Evolutionary conservation across 1,284 basidiomycete genomes (phyloP), one percentile per base, ranked within the genome.

Genomic region (Cutaneotrichosporon mucoides): DNA sequence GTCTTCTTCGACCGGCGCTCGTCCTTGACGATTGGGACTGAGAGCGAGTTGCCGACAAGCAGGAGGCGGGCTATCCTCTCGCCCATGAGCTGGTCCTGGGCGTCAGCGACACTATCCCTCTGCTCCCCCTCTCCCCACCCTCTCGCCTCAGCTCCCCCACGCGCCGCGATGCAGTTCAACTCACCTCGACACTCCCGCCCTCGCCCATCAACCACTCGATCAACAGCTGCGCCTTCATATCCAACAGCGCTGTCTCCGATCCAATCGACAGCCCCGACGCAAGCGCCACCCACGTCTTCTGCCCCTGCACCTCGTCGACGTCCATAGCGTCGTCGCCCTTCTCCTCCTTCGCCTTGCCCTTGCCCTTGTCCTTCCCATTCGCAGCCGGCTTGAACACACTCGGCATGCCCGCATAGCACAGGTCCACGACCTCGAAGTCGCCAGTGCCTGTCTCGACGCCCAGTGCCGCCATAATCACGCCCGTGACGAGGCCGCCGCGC

Each of bases 351-450:
- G 61, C 69, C 71, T 78, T 75, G 72, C 79, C 82, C 63, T 75
- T 75, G 9, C 68, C 73, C 62, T 65, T 79, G 11, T n/a, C 44
- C 34, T 24, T 24, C 24, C 24, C 24, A 24, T 24, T 24, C 24
- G 24, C 24, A 24, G 49, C 71, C 57, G 60, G 73, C 56, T 69
- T 66, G 9, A 70, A 73, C 64, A 88, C 85, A 1, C 86, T 85
- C 7, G 92, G 86, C 77, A 93, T 80, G 0, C 88, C 93, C 3
- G 93, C 84, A 70, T 85, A 90, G 76, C 91, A 92, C 5, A 90
- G 76, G 75, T 98, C 95, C n/a, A 89, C 83, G 5, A 96, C 93
- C 71, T 97, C 89, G 68, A 99, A 98, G 64, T 97, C 92, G 6
- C 96, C 95, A 24, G 82, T 82, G 1, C 85, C 81, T 0, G 90